These are phyloP conservation scores for Lachancea sp. DNA, from an alignment of 805 yeast species.

Conservation along the genomic window DNA sequence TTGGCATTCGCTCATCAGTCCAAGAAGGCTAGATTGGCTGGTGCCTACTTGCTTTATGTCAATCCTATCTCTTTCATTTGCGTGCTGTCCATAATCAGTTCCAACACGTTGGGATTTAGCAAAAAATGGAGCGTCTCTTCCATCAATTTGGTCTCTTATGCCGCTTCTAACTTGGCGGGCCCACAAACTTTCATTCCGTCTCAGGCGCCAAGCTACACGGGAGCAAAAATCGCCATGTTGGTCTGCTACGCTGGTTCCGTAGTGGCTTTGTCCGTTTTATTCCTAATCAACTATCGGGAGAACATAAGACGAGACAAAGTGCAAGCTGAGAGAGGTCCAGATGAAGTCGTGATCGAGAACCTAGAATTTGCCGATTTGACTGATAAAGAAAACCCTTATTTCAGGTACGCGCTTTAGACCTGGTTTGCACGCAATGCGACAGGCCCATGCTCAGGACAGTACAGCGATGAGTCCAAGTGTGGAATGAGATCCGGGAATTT, in stretches of 20 bases:
- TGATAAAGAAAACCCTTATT: constrained; percentile 38
- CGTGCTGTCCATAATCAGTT: constrained; percentile 32
- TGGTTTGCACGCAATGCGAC: no score
- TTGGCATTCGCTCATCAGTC: constrained; percentile 37
- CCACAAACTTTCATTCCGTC: constrained; percentile 59
- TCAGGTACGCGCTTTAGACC: constrained; percentile 32
- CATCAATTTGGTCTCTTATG: constrained; percentile 54
- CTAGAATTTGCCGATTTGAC: constrained; percentile 38
- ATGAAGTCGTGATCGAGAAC: constrained; percentile 14
- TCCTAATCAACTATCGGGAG: constrained; percentile 30
- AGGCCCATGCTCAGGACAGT: no score
- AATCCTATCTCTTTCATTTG: constrained; percentile 35
- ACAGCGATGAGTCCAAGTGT: no score
- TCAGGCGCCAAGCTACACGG: constrained; percentile 54
- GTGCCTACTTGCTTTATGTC: constrained; percentile 32
- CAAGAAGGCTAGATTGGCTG: constrained; percentile 35
- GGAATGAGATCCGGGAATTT: no score
- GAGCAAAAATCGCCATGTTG: constrained; percentile 49
- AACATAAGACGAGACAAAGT: constrained; percentile 39
- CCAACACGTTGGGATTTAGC: constrained; percentile 68
- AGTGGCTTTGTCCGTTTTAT: constrained; percentile 30
- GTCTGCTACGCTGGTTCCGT: constrained; percentile 41
- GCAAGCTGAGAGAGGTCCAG: constrained; percentile 23
- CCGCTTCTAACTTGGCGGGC: constrained; percentile 64
- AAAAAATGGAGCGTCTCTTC: constrained; percentile 59